Conservation (phyloP, 495 filamentous ascomycete species). For the Neurospora sp. region DNA sequence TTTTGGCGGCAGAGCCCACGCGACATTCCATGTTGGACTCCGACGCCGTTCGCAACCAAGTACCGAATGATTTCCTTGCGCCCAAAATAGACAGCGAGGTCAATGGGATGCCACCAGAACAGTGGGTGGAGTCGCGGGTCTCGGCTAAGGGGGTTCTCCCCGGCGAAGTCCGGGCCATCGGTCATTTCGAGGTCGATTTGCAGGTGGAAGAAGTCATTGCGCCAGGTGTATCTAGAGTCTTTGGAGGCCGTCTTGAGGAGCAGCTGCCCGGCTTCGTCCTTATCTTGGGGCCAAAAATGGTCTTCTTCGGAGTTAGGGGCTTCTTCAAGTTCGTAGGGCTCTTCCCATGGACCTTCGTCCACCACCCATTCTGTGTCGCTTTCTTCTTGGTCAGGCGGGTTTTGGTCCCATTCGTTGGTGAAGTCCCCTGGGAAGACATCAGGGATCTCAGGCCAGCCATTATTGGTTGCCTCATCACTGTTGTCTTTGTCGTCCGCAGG, state of each 20-base stretch:
- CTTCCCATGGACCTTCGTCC: not conserved
- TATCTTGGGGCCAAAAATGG: not conserved
- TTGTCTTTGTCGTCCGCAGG: not conserved
- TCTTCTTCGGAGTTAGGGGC: not conserved
- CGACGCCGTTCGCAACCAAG: not conserved
- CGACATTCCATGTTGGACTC: not conserved
- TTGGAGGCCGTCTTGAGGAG: not conserved
- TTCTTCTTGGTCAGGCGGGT: not conserved
- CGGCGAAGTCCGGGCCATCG: not conserved
- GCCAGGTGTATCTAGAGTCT: not conserved
- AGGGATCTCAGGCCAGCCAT: not conserved
- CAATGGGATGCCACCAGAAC: slow-evolving; percentile 1
- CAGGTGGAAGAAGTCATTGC: not conserved
- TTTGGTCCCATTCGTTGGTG: not conserved
- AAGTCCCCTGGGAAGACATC: not conserved
- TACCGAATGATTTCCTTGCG: not conserved
- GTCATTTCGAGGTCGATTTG: not conserved
- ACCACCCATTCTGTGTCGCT: not conserved
- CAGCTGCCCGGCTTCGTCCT: not conserved
- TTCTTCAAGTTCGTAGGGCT: not conserved
- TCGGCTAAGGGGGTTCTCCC: not conserved
- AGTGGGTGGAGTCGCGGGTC: not conserved
- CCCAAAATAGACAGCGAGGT: not conserved
- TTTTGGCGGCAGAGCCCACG: not conserved
- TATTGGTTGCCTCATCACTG: not conserved